Conservation (phyloP, 164 flowering plant genomes). For the Houttuynia cordata region DNA sequence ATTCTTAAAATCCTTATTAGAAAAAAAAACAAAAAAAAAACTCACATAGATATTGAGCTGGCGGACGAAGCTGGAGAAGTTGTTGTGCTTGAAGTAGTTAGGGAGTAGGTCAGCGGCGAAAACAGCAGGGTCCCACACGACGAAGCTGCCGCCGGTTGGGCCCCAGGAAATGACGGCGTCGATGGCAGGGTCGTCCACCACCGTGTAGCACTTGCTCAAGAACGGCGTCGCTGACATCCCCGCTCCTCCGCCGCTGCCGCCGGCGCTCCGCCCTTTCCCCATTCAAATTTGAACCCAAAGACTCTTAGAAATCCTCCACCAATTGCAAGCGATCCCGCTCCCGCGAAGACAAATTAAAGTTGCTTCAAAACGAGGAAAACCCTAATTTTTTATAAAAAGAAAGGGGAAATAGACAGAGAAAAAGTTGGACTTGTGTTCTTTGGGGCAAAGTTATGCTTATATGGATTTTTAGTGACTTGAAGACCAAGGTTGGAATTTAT, state of each 20-base stretch:
- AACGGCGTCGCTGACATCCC: conserved; percentile 6
- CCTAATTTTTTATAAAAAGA: no score
- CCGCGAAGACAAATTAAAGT: no score
- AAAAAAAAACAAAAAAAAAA: neutral
- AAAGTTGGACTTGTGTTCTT: no score
- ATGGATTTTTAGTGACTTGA: no score
- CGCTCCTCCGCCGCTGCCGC: no score
- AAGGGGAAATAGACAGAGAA: no score
- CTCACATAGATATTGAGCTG: conserved; percentile 11
- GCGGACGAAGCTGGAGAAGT: conserved; percentile 10
- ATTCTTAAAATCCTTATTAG: neutral
- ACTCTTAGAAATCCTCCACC: no score
- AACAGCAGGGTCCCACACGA: conserved; percentile 4
- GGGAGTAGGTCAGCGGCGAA: conserved; percentile 6
- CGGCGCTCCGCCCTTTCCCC: neutral
- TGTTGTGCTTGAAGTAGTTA: conserved; percentile 10
- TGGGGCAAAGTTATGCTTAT: no score
- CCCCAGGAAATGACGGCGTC: conserved; percentile 8
- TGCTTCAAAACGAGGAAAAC: no score
- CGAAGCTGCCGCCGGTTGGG: conserved; percentile 4
- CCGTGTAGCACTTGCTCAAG: conserved; percentile 6
- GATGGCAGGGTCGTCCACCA: conserved; percentile 8
- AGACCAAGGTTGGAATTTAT: no score
- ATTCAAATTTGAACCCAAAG: no score
- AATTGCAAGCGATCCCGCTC: no score